Conservation (phyloP, 2,329 filamentous ascomycete species). For the Ascomycota sp. region DNA sequence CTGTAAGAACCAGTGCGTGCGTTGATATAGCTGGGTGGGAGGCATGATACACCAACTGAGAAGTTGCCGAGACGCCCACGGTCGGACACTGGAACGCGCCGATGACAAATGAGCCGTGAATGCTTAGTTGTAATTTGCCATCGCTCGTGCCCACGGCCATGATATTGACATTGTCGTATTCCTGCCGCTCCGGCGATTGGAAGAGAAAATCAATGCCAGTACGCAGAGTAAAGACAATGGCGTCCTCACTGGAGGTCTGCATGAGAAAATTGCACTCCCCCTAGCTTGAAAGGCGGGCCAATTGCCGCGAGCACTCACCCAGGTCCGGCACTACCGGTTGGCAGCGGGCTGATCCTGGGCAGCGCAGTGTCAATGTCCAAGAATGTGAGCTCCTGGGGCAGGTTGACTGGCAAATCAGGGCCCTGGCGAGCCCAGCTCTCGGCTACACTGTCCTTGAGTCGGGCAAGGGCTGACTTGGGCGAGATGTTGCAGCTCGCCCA, state of each 20-base stretch:
- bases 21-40: conserved; percentile 58
- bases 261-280: conserved; percentile 2
- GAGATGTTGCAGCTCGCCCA: conserved; percentile 27
- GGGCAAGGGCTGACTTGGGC: conserved; percentile 2
- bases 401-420: conserved; percentile 18
- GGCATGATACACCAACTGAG: conserved; percentile 35
- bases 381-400: conserved; percentile 54
- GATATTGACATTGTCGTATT: conserved; percentile 58
- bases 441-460: conserved; percentile 3
- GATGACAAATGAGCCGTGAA: conserved; percentile 71
- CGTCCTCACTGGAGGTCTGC: conserved; percentile 21
- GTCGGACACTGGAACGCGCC: conserved; percentile 38
- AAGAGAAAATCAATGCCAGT: conserved; percentile 52
- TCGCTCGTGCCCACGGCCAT: conserved; percentile 55
- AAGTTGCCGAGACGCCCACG: conserved; percentile 7
- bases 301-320: conserved; percentile 24
- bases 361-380: conserved; percentile 58
- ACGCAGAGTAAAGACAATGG: conserved; percentile 47
- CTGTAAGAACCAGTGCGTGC: conserved; percentile 45
- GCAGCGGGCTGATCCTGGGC: conserved; percentile 55
- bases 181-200: conserved; percentile 36
- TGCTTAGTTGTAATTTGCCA: conserved; percentile 54
- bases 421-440: conserved; percentile 2
- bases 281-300: background rate
- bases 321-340: conserved; percentile 36